Base-by-base conservation (phyloP, 345 rosid genomes). In the Geranium rotundifolium region DNA sequence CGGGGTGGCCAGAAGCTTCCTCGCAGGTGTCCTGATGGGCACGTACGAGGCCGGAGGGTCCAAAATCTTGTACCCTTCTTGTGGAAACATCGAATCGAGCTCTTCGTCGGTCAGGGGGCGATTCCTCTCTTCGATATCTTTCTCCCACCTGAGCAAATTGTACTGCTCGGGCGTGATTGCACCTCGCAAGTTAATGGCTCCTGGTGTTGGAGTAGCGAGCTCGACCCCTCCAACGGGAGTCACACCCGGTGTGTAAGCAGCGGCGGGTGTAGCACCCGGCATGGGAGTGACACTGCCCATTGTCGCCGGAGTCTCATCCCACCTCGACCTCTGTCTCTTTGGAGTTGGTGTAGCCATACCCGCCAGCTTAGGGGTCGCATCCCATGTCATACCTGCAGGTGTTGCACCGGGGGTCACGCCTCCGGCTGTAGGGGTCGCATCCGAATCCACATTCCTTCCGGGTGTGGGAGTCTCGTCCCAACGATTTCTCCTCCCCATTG, bases 381-480 rank as follows among this genome's bases (percentile, higher is more conserved):
- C 99, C 99, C 99, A 90, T 59, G 95, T 76, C 73, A 85, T 85
- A 54, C 99, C 97, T 7, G 90, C 85, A 23, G 97, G 99, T 14
- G 99, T 93, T 3, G 97, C 96, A 23, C 99, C 96, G 0, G 96
- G 97, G 5, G 97, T 90, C 19, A 58, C 91, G 27, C 89, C 87
- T 63, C 84, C 98, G 13, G 72, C 79, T 16, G 82, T 77, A 16
- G 98, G 99, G 19, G 99, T 90, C 1, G 91, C 95, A 79, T 88
- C 97, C 0, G 96, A 81, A 79, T 95, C 99, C 3, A 79, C 86
- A 18, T 86, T 23, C 50, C 99, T 79, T 2, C 99, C 99, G 0
- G 99, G 99, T 0, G 97, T 95, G 2, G 99, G 99, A 8, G 97
- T 90, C 73, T 95, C 99, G 46, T 95, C 99, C 99, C 97, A 95